Conservation (phyloP, 1,284 basidiomycete species). For the Peniophora sp. region DNA sequence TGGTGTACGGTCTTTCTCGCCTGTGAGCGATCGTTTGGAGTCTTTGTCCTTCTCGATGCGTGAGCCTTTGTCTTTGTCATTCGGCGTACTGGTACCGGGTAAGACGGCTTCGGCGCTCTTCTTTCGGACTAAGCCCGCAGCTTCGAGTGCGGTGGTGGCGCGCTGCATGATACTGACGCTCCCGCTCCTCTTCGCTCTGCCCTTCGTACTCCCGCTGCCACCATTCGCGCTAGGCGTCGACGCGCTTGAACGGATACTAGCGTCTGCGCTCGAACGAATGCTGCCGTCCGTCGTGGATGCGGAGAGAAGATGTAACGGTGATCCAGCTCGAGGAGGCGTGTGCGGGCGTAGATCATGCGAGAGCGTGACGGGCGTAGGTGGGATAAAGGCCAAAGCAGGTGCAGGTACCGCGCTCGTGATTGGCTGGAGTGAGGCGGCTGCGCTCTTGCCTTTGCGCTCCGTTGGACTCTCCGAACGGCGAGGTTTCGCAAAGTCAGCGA, state of each 20-base stretch:
- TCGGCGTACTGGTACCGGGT: not conserved
- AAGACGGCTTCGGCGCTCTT: constrained; percentile 65
- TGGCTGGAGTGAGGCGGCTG: not conserved
- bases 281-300: constrained; percentile 44
- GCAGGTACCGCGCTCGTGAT: constrained; percentile 21
- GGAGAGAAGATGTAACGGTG: constrained; percentile 42
- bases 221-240: constrained; percentile 64
- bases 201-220: constrained; percentile 36
- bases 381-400: constrained; percentile 62
- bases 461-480: constrained; percentile 14
- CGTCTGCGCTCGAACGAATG: constrained; percentile 45
- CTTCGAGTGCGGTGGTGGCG: constrained; percentile 82
- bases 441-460: constrained; percentile 1
- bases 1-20: constrained; percentile 54
- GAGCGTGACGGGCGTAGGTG: constrained; percentile 60
- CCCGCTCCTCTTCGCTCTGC: constrained; percentile 63
- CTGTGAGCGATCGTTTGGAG: constrained; percentile 33
- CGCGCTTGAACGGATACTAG: too few relatives aligned
- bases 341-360: constrained; percentile 29
- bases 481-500: constrained; percentile 12
- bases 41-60: constrained; percentile 33
- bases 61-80: constrained; percentile 18
- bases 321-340: constrained; percentile 47
- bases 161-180: constrained; percentile 93
- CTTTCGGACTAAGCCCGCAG: constrained; percentile 72